phyloP scores from a whole-genome alignment of 2,329 filamentous ascomycete species.

The Colletotrichum sp. region DNA sequence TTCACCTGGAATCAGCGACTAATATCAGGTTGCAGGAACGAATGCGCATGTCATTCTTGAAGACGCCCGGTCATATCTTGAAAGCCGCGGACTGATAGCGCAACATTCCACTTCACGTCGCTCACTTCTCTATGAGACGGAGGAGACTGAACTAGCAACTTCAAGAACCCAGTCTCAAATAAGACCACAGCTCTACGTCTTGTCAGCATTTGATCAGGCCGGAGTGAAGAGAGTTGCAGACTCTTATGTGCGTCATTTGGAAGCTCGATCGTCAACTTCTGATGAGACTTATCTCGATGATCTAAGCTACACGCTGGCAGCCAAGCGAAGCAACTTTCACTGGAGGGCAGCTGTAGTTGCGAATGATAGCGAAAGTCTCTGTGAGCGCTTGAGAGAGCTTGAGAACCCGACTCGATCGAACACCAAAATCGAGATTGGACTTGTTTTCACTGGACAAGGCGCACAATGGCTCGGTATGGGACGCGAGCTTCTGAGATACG shows the following conservation, averaged over 20 bases:
- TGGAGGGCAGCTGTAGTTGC: background rate
- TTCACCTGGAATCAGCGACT: background rate
- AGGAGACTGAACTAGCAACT: background rate
- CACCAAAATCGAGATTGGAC: background rate
- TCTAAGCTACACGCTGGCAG: background rate
- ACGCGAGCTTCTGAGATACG: conserved; percentile 32
- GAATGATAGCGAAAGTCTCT: background rate
- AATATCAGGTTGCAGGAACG: background rate
- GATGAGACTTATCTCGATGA: background rate
- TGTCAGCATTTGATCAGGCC: background rate
- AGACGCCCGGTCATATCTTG: background rate
- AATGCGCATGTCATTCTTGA: conserved; percentile 32
- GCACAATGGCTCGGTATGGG: conserved; percentile 27
- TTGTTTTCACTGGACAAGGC: conserved; percentile 30
- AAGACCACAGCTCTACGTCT: background rate
- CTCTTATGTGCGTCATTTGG: background rate
- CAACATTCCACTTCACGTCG: background rate
- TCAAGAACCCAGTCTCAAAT: background rate
- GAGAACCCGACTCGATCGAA: background rate
- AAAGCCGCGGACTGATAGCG: background rate
- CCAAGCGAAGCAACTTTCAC: background rate
- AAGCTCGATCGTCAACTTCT: background rate
- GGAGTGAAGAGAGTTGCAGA: too few species aligned
- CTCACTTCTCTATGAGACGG: background rate
- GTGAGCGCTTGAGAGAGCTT: background rate